Evolutionary conservation across 2,329 filamentous ascomycete species (phyloP).

Genomic region (Elsinoe necatrix): DNA sequence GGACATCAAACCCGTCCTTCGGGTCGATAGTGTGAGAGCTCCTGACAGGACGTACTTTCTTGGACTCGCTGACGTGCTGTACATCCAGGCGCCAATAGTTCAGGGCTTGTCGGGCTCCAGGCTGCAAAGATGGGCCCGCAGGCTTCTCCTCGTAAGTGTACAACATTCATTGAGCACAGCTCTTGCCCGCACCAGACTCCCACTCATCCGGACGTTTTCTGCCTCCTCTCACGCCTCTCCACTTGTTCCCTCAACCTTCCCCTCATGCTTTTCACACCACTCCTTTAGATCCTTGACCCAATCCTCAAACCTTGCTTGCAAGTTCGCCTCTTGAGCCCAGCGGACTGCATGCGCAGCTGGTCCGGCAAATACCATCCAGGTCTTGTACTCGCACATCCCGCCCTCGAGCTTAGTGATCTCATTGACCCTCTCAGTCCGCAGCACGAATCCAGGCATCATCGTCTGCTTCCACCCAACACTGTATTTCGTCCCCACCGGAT

Average conservation of each 20-base stretch:
- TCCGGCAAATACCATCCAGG: conserved; percentile 41
- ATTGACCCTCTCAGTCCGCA: conserved; percentile 40
- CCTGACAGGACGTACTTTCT: no score
- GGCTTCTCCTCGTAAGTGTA: no score
- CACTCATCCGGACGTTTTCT: not conserved
- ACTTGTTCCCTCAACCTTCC: not conserved
- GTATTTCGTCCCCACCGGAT: conserved; percentile 7
- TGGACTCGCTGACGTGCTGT: no score
- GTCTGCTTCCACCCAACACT: conserved; percentile 24
- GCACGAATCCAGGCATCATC: conserved; percentile 27
- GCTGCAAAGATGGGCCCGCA: no score
- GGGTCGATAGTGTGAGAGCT: no score
- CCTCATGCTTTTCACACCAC: conserved; percentile 32
- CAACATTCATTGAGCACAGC: no score
- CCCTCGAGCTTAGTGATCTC: conserved; percentile 35
- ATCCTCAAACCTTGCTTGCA: conserved; percentile 33
- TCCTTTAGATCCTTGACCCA: conserved; percentile 36
- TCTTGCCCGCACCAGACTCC: not conserved
- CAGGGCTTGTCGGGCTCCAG: no score
- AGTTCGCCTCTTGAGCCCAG: conserved; percentile 34
- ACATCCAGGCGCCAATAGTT: no score
- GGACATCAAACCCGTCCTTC: no score
- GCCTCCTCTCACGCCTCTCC: not conserved
- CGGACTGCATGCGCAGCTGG: conserved; percentile 34
- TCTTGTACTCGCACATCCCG: conserved; percentile 31